Conservation (phyloP, 2,329 filamentous ascomycete genomes). For the Neonectria coccinea region DNA sequence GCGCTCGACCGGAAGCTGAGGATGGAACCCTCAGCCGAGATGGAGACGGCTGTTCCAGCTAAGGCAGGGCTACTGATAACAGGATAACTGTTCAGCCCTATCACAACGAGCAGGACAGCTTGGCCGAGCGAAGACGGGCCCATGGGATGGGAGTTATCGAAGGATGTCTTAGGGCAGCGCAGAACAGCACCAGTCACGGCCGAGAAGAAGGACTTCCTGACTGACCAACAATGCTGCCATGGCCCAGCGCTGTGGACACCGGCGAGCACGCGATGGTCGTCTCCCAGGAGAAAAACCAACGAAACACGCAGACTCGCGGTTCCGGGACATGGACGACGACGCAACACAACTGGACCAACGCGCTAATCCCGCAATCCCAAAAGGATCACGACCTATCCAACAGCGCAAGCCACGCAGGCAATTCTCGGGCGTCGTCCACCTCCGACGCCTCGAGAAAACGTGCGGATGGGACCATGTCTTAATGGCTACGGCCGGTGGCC, state of each 20-base stretch:
- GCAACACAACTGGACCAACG: constrained; percentile 31
- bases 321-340: constrained; percentile 23
- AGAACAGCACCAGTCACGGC: constrained; percentile 18
- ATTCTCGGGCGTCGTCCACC: constrained; percentile 37
- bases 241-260: constrained; percentile 11
- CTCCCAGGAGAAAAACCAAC: constrained; percentile 34
- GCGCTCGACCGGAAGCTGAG: constrained; percentile 29
- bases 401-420: constrained; percentile 43
- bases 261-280: constrained; percentile 26
- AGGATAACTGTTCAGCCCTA: constrained; percentile 35
- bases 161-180: constrained; percentile 2
- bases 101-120: constrained; percentile 22
- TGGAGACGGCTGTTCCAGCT: constrained; percentile 21
- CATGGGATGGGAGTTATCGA: constrained; percentile 8
- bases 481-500: constrained; percentile 35
- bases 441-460: constrained; percentile 36
- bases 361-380: constrained; percentile 49
- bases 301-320: constrained; percentile 35
- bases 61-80: constrained; percentile 25
- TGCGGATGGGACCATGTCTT: constrained; percentile 33
- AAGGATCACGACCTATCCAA: constrained; percentile 26
- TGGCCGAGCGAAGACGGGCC: constrained; percentile 10
- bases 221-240: constrained; percentile 8
- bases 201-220: constrained; percentile 10
- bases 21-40: constrained; percentile 25